Conservation (phyloP, 768 basidiomycete genomes). For the Botryobasidium botryosum region DNA sequence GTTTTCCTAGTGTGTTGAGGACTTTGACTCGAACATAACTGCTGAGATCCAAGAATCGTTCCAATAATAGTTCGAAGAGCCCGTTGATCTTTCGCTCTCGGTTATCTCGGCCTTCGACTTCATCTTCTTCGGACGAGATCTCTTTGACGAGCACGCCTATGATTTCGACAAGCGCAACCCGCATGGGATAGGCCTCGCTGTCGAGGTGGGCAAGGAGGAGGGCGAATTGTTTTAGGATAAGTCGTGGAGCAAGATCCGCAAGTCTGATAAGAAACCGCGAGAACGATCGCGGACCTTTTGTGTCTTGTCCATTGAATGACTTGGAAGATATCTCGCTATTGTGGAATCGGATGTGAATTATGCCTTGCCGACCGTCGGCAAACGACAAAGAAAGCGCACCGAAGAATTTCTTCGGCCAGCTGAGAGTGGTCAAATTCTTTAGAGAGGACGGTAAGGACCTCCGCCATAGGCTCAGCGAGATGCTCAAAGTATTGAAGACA, state of each 20-base stretch:
- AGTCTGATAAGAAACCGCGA: conserved; percentile 69
- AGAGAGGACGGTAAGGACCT: conserved; percentile 60
- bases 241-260: conserved; percentile 60
- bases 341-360: not conserved
- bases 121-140: conserved; percentile 36
- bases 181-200: conserved; percentile 94
- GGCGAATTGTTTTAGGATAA: conserved; percentile 79
- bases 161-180: conserved; percentile 83
- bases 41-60: conserved; percentile 74
- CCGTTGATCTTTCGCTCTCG: conserved; percentile 36
- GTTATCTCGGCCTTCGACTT: conserved; percentile 10
- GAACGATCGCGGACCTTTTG: conserved; percentile 74
- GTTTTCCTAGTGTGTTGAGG: conserved; percentile 51
- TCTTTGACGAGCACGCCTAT: conserved; percentile 75
- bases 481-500: conserved; percentile 89
- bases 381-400: conserved; percentile 17
- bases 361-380: too few species aligned
- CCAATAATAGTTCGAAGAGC: conserved; percentile 69
- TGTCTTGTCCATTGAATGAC: conserved; percentile 63
- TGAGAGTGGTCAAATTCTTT: conserved; percentile 80
- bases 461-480: conserved; percentile 85
- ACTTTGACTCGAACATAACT: conserved; percentile 88
- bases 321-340: conserved; percentile 64
- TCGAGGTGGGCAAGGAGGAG: conserved; percentile 74
- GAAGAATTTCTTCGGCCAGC: conserved; percentile 78